Conservation (phyloP, 2,329 filamentous ascomycete genomes). For the Penicillium sp. region DNA sequence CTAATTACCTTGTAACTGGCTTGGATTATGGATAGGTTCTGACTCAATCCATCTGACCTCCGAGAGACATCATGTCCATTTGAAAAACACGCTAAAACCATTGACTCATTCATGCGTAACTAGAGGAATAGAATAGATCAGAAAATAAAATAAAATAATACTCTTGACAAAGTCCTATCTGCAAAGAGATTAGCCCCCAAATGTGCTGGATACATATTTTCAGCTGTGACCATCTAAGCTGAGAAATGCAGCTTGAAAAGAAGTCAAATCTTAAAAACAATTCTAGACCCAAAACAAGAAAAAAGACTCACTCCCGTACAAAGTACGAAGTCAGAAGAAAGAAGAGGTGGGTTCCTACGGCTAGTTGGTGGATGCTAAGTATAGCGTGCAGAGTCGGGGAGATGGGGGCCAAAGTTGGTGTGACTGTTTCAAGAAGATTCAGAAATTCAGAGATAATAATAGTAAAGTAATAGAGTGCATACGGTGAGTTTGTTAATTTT, state of each 20-base stretch:
- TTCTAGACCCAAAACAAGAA: neutral
- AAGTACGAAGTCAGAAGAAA: neutral
- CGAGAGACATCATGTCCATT: neutral
- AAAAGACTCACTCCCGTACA: neutral
- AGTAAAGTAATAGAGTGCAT: neutral
- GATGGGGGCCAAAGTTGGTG: conserved; percentile 5
- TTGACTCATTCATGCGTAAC: neutral
- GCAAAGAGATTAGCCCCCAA: neutral
- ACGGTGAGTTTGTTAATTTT: neutral
- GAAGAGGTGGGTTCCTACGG: neutral
- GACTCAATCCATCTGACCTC: neutral
- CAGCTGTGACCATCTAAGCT: neutral
- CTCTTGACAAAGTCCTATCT: neutral
- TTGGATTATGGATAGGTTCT: neutral
- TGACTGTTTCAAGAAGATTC: neutral
- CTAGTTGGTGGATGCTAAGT: conserved; percentile 3
- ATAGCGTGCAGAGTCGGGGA: neutral
- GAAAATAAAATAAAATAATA: neutral
- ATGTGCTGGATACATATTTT: neutral
- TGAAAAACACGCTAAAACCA: neutral
- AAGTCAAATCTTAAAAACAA: neutral
- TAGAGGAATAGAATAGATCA: neutral
- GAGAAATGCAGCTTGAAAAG: neutral
- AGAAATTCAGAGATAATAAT: neutral
- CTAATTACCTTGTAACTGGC: neutral